These are phyloP conservation scores for Tremella mesenterica DNA, from an alignment of 768 basidiomycete species.

Conservation along the genomic window DNA sequence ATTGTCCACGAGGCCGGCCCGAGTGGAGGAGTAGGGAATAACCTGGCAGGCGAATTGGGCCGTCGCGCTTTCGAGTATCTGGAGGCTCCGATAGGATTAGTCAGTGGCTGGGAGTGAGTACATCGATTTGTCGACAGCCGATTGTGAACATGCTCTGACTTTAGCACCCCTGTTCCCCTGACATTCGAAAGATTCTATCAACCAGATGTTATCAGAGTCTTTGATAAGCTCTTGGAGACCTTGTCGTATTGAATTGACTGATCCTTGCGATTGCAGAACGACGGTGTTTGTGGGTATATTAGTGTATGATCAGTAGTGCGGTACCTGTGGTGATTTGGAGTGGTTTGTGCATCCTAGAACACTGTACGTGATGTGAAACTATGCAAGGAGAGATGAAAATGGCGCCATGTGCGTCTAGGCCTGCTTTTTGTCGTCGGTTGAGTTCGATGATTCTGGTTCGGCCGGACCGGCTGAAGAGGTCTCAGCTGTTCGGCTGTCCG, in stretches of 20 bases:
- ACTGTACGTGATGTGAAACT: not conserved
- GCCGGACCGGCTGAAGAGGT: slow-evolving; percentile 9
- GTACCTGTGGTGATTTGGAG: too few species aligned
- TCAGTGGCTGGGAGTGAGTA: slow-evolving; percentile 91
- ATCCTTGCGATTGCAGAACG: too few species aligned
- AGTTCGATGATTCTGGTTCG: slow-evolving; percentile 7
- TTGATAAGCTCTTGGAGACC: slow-evolving; percentile 78
- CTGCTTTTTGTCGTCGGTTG: slow-evolving; percentile 30
- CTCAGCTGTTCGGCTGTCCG: slow-evolving; percentile 52
- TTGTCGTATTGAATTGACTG: slow-evolving; percentile 49
- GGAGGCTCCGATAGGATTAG: slow-evolving; percentile 74
- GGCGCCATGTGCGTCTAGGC: slow-evolving; percentile 17
- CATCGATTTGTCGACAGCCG: not conserved
- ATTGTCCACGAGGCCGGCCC: slow-evolving; percentile 87
- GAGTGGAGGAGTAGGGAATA: slow-evolving; percentile 78
- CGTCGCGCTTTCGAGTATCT: slow-evolving; percentile 79
- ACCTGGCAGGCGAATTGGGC: slow-evolving; percentile 85
- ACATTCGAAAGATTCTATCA: slow-evolving; percentile 88
- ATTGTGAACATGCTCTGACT: slow-evolving; percentile 7
- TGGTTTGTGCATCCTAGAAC: not conserved
- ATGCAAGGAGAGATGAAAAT: not conserved
- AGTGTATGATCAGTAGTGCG: too few species aligned
- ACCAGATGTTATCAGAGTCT: slow-evolving; percentile 71
- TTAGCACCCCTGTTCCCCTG: slow-evolving; percentile 69
- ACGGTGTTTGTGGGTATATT: too few species aligned